Percentiles rank a stretch among this genome's conserved stretches.
Evolutionary conservation across 2,329 filamentous ascomycete species (phyloP).

Genomic region (Nemania serpens): DNA sequence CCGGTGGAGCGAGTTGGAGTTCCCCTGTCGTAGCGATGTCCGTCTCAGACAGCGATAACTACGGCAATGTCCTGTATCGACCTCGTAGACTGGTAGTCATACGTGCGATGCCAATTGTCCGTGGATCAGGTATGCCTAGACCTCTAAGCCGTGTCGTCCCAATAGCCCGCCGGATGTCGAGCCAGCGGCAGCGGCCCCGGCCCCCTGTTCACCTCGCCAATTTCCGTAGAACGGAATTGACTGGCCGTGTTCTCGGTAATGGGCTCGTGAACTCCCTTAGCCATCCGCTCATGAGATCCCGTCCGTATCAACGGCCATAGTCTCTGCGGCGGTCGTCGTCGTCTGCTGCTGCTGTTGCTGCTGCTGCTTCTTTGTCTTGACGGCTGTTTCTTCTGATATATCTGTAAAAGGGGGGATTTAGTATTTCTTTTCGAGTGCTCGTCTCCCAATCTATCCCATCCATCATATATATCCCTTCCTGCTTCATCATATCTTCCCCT

Average conservation of each 20-base stretch:
- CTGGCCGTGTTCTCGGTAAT: no score
- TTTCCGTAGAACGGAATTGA: no score
- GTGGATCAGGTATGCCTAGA: no score
- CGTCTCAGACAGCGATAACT: not conserved
- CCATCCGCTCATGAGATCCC: constrained; percentile 31
- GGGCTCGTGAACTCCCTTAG: no score
- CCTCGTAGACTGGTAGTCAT: no score
- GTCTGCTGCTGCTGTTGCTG: not conserved
- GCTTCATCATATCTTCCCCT: no score
- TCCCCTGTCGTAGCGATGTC: not conserved
- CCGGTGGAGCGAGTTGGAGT: no score
- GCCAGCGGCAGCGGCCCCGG: no score
- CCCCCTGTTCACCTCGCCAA: no score
- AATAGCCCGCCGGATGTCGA: no score
- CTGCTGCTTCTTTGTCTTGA: constrained; percentile 9
- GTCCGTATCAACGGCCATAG: constrained; percentile 34
- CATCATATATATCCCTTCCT: not conserved
- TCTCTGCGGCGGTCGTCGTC: constrained; percentile 5
- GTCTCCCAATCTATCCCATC: not conserved
- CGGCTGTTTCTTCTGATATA: constrained; percentile 16
- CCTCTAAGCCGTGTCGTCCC: no score
- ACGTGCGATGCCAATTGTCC: no score
- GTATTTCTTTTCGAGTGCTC: not conserved
- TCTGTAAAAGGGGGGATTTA: constrained; percentile 7
- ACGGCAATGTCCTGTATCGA: not conserved